These are phyloP conservation scores for Blastobotrys elegans DNA, from an alignment of 1,139 yeast species.

Conservation along the genomic window DNA sequence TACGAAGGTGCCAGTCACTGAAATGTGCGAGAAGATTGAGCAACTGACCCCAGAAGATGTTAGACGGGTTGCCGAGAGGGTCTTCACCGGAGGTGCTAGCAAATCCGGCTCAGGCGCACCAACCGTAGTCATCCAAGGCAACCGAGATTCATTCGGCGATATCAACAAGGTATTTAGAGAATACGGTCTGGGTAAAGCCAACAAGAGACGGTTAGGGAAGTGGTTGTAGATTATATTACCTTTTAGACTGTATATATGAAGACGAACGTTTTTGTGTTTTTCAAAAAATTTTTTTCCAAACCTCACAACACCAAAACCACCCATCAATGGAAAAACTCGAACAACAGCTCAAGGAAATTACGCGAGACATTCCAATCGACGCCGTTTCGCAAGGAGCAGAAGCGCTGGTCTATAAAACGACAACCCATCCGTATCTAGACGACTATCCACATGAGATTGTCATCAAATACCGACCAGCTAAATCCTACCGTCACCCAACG, in stretches of 20 bases:
- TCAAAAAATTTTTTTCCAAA: too few species aligned
- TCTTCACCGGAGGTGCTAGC: slow-evolving; percentile 61
- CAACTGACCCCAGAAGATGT: slow-evolving; percentile 62
- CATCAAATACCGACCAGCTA: slow-evolving; percentile 82
- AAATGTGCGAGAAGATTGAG: slow-evolving; percentile 79
- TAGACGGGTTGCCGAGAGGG: slow-evolving; percentile 65
- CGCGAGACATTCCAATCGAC: slow-evolving; percentile 41
- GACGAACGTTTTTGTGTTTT: neutral
- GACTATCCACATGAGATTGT: slow-evolving; percentile 38
- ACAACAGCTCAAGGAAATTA: slow-evolving; percentile 42
- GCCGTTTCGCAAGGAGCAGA: slow-evolving; percentile 86
- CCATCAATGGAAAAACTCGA: slow-evolving; percentile 19
- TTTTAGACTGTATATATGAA: neutral
- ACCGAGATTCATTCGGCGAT: slow-evolving; percentile 80
- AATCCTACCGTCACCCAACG: slow-evolving; percentile 81
- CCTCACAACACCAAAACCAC: neutral
- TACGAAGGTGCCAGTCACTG: slow-evolving; percentile 67
- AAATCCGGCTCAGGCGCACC: slow-evolving; percentile 59
- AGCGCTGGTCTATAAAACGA: slow-evolving; percentile 69
- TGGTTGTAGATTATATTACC: slow-evolving; percentile 8
- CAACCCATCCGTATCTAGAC: slow-evolving; percentile 59
- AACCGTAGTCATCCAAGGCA: slow-evolving; percentile 85
- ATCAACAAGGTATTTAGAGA: slow-evolving; percentile 58
- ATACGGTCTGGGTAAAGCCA: slow-evolving; percentile 61
- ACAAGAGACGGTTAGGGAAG: slow-evolving; percentile 5